Conservation (phyloP, 495 filamentous ascomycete species). For the Tuber indicum region DNA sequence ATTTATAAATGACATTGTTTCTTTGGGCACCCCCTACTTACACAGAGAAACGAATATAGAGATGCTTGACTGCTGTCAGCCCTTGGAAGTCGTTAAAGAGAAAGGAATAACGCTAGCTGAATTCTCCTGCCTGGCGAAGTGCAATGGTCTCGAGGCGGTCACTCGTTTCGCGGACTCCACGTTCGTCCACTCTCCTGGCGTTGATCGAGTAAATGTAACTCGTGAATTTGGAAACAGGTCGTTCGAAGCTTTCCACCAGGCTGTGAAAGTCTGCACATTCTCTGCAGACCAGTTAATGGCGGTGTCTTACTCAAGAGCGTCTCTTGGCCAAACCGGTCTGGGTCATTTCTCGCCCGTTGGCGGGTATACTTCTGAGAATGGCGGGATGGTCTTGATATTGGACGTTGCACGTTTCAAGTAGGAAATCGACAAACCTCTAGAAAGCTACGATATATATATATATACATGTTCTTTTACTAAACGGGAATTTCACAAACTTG, state of each 20-base stretch:
- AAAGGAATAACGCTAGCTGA: constrained; percentile 39
- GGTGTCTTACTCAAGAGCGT: constrained; percentile 38
- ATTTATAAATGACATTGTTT: not conserved
- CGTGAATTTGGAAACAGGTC: constrained; percentile 19
- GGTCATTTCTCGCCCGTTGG: constrained; percentile 42
- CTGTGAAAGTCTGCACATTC: constrained; percentile 27
- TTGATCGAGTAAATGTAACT: not conserved
- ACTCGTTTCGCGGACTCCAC: constrained; percentile 37
- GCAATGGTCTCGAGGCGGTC: constrained; percentile 38
- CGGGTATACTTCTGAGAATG: constrained; percentile 34
- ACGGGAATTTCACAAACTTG: constrained; percentile 3
- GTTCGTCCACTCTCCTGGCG: constrained; percentile 15
- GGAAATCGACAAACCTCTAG: constrained; percentile 5
- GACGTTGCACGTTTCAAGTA: constrained; percentile 41
- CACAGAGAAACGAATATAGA: constrained; percentile 16
- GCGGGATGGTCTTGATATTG: constrained; percentile 39
- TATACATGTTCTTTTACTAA: not conserved
- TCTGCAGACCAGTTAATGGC: constrained; percentile 29
- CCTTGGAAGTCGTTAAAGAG: constrained; percentile 34
- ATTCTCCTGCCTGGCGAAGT: constrained; percentile 38
- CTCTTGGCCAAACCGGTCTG: constrained; percentile 37
- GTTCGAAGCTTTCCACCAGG: constrained; percentile 37
- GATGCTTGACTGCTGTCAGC: constrained; percentile 41
- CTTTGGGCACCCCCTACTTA: not conserved
- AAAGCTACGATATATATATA: not conserved